These are phyloP conservation scores for Penicillium coffeae DNA, from an alignment of 495 filamentous ascomycete species.

Conservation along the genomic window DNA sequence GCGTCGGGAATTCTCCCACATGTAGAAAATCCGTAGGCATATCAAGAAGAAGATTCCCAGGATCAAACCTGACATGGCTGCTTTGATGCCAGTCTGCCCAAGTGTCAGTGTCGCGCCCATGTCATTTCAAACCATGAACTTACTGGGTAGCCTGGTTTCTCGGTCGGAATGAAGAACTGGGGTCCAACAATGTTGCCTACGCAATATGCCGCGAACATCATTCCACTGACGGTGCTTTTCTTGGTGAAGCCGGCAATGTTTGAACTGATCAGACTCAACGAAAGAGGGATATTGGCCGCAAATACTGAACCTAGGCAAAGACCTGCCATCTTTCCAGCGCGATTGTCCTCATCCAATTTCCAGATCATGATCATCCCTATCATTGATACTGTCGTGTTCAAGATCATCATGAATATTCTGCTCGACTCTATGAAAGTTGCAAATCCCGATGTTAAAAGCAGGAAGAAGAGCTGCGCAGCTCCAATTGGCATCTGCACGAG, in stretches of 20 bases:
- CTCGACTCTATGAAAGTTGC: constrained; percentile 22
- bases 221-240: constrained; percentile 44
- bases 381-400: constrained; percentile 31
- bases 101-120: neutral
- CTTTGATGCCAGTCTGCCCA: constrained; percentile 27
- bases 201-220: constrained; percentile 38
- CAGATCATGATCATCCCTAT: constrained; percentile 58
- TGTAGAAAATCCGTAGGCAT: constrained; percentile 20
- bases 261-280: constrained; percentile 52
- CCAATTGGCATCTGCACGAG: constrained; percentile 35
- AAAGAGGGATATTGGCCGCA: constrained; percentile 53
- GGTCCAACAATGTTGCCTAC: constrained; percentile 38
- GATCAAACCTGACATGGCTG: constrained; percentile 23
- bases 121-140: constrained; percentile 7
- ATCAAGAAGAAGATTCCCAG: constrained; percentile 26
- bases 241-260: constrained; percentile 67
- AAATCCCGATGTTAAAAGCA: constrained; percentile 28
- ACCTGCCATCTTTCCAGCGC: constrained; percentile 48
- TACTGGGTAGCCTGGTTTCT: constrained; percentile 34
- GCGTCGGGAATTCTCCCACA: constrained; percentile 23
- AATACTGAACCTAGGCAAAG: constrained; percentile 51
- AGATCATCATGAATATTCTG: constrained; percentile 34
- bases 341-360: constrained; percentile 47
- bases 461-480: constrained; percentile 36
- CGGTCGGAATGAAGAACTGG: constrained; percentile 29